These are phyloP conservation scores for Pseudocercospora vitis DNA, from an alignment of 2,329 filamentous ascomycete genomes.

Conservation along the genomic window DNA sequence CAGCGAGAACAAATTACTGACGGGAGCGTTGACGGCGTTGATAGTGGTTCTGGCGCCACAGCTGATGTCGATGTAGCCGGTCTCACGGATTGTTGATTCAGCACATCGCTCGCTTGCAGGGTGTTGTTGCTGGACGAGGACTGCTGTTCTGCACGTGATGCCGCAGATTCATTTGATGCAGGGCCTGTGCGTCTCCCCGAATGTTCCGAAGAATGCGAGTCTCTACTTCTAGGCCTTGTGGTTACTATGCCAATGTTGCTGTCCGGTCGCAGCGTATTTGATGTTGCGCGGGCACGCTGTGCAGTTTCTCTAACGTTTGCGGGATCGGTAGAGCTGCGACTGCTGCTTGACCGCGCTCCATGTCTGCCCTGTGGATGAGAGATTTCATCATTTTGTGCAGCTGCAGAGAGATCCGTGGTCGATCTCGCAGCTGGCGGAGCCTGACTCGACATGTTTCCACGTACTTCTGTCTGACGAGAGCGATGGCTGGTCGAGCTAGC, in stretches of 20 bases:
- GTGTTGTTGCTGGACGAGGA: slow-evolving; percentile 20
- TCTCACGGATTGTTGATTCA: slow-evolving; percentile 20
- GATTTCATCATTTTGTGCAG: slow-evolving; percentile 31
- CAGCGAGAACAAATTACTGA: slow-evolving; percentile 79
- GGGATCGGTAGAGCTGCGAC: slow-evolving; percentile 47
- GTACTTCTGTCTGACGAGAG: slow-evolving; percentile 40
- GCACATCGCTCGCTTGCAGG: slow-evolving; percentile 9
- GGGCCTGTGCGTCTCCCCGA: slow-evolving; percentile 9
- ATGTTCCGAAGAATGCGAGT: slow-evolving; percentile 9
- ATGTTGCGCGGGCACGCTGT: slow-evolving; percentile 24
- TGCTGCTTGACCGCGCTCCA: slow-evolving; percentile 43
- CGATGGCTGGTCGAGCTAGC: slow-evolving; percentile 40
- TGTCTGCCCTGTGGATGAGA: slow-evolving; percentile 25
- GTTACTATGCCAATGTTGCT: background rate
- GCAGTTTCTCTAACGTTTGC: slow-evolving; percentile 27
- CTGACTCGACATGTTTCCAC: slow-evolving; percentile 39
- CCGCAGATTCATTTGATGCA: background rate
- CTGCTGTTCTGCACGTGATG: background rate
- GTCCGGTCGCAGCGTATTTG: slow-evolving; percentile 17
- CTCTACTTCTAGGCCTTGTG: slow-evolving; percentile 11
- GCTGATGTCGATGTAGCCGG: slow-evolving; percentile 30
- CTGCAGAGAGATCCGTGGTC: slow-evolving; percentile 60
- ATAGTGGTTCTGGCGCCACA: slow-evolving; percentile 45
- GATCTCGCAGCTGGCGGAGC: slow-evolving; percentile 59
- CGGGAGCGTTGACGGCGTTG: slow-evolving; percentile 36